Base-by-base conservation (phyloP, 2,329 filamentous ascomycete species). In the Annulohypoxylon truncatum region DNA sequence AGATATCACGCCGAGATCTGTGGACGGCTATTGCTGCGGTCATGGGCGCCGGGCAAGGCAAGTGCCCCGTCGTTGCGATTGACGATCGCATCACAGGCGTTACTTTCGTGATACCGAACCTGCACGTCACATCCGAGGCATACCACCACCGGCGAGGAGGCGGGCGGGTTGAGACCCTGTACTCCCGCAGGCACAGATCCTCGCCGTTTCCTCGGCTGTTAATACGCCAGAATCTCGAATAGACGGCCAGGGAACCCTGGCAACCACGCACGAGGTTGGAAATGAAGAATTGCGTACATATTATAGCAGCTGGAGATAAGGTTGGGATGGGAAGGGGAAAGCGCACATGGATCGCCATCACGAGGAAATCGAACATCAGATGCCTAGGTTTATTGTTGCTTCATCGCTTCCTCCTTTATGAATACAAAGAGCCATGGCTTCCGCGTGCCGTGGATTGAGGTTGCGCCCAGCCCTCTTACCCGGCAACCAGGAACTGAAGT, bases 41-140 rank as follows among this genome's bases (percentile, higher is more conserved):
- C 52, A 55, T 55, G 50, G 40, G 35, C 51, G 35, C 51, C 46
- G 50, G 12, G 38, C 52, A 61, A 35, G 60, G 63, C 50, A 69
- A 44, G 55, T 66, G 63, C 59, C 31, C 64, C 64, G 48, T 61
- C 20, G 54, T 47, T 15, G n/a, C 44, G n/a, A 38, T 58, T 7
- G 64, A 51, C 54, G 64, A 67, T 67, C 64, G 48, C 56, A 56
- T 69, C 58, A 67, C 64, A 59, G 57, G 64, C 57, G 29, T 18
- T 3, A 8, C 29, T 46, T 28, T 22, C 28, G 40, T 58, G 44
- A 38, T 59, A 52, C 64, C 56, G 46, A 42, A 47, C 33, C 44
- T 54, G 50, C 58, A 63, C 58, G 46, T 67, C 60, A 69, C 67
- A 67, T 67, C 64, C 64, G 67, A 69, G 67, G 64, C 55, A 60